A percentile compares a stretch with the other conserved stretches of the same genome.
Evolutionary conservation across 2,329 filamentous ascomycete genomes (phyloP).

Genomic region (Diaporthe ilicicola): DNA sequence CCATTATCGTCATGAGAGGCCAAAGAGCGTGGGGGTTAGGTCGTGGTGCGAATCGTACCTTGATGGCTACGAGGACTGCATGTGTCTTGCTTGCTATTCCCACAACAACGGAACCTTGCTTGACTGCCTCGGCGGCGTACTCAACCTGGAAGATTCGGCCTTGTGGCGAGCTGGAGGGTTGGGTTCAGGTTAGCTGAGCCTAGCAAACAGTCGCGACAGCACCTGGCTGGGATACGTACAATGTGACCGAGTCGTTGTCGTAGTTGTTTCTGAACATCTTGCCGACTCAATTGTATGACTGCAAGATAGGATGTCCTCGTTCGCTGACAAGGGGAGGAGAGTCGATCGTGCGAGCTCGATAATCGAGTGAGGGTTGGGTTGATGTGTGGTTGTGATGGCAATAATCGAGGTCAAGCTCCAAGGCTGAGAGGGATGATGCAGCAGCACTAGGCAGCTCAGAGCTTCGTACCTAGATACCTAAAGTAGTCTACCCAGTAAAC

Average conservation of each 20-base stretch:
- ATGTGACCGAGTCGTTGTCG: constrained; percentile 99
- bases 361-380: neutral
- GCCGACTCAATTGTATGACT: constrained; percentile 39
- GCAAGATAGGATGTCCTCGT: neutral
- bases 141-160: constrained; percentile 99
- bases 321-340: neutral
- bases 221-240: constrained; percentile 67
- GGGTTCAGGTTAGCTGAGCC: constrained; percentile 42
- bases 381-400: constrained; percentile 8
- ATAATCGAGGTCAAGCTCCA: constrained; percentile 31
- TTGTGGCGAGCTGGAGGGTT: constrained; percentile 82
- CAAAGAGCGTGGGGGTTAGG: constrained; percentile 19
- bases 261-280: constrained; percentile 99
- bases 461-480: constrained; percentile 40
- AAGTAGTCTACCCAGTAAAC: no score
- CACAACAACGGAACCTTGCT: constrained; percentile 98
- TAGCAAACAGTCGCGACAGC: constrained; percentile 34
- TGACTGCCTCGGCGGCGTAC: constrained; percentile 98
- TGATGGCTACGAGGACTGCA: constrained; percentile 92
- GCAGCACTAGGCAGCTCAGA: constrained; percentile 39
- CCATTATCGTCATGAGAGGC: constrained; percentile 22
- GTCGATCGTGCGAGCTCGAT: constrained; percentile 1
- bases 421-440: constrained; percentile 31
- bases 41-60: constrained; percentile 65
- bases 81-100: constrained; percentile 98